Percentiles rank a stretch among this genome's conserved stretches.
These are phyloP conservation scores for Erysiphe pulchra DNA, from an alignment of 2,329 filamentous ascomycete genomes.

Conservation along the genomic window DNA sequence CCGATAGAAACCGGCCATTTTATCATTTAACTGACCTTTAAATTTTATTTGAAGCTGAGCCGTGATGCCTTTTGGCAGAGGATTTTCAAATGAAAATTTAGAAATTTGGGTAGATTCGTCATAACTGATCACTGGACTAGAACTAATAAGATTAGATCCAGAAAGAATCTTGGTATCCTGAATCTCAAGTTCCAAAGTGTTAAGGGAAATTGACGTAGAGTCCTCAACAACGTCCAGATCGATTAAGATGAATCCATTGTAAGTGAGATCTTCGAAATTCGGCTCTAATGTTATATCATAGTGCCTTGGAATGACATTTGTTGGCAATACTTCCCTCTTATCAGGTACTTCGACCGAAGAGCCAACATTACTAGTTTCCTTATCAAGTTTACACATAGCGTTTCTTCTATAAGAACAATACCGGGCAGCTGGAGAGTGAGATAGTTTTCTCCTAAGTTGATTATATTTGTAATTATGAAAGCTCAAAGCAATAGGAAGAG, in stretches of 20 bases:
- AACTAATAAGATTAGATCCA: slow-evolving; percentile 28
- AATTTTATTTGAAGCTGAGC: slow-evolving; percentile 57
- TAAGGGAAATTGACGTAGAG: slow-evolving; percentile 63
- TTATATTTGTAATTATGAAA: slow-evolving; percentile 2
- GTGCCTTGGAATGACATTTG: slow-evolving; percentile 76
- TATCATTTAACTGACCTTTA: slow-evolving; percentile 61
- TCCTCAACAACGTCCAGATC: slow-evolving; percentile 72
- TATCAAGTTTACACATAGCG: slow-evolving; percentile 41
- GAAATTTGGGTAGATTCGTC: slow-evolving; percentile 61
- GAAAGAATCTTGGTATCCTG: slow-evolving; percentile 43
- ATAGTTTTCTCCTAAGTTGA: slow-evolving; percentile 4
- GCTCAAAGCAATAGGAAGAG: no score
- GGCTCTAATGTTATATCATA: slow-evolving; percentile 85
- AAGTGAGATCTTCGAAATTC: slow-evolving; percentile 67
- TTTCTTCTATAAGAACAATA: slow-evolving; percentile 51
- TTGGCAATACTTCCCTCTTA: slow-evolving; percentile 64
- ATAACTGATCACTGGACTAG: slow-evolving; percentile 42
- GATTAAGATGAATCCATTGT: slow-evolving; percentile 61
- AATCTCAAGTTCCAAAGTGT: slow-evolving; percentile 69
- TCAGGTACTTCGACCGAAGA: slow-evolving; percentile 32
- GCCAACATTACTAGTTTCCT: slow-evolving; percentile 26
- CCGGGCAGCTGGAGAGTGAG: slow-evolving; percentile 15
- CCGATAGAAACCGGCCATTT: slow-evolving; percentile 94
- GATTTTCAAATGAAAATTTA: slow-evolving; percentile 53
- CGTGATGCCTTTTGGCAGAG: slow-evolving; percentile 47